Conservation (phyloP, 169 alveolate genomes). For the Plasmodium malariae region DNA sequence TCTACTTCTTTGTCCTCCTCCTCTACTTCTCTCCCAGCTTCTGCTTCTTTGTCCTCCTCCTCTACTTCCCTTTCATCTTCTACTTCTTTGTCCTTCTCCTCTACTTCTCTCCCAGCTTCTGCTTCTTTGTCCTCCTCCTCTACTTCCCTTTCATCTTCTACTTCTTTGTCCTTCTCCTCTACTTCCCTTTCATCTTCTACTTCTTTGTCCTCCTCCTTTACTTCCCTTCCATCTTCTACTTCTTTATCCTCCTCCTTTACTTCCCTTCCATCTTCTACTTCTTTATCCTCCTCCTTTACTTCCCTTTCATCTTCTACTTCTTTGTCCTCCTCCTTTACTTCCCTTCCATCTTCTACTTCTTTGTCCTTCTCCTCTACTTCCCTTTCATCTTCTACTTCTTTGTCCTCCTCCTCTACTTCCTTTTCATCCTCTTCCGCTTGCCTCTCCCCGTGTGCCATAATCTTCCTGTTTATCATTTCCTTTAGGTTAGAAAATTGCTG, state of each 20-base stretch:
- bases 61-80: neutral
- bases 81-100: neutral
- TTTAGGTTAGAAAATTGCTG: constrained; percentile 28
- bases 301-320: neutral
- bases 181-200: too few relatives aligned
- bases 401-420: neutral
- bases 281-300: neutral
- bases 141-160: too few relatives aligned
- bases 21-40: neutral
- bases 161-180: neutral
- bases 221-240: too few relatives aligned
- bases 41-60: neutral
- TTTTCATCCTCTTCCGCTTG: neutral
- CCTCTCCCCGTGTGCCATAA: neutral
- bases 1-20: neutral
- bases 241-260: neutral
- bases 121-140: neutral
- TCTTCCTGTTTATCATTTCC: constrained; percentile 21
- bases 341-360: neutral
- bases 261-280: neutral
- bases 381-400: neutral
- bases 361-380: neutral
- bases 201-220: too few relatives aligned
- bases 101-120: neutral
- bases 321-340: neutral